Evolutionary conservation across 1,139 yeast species (phyloP), one percentile per base, ranked within the genome.

Genomic region (Suhomyces panamericanus): DNA sequence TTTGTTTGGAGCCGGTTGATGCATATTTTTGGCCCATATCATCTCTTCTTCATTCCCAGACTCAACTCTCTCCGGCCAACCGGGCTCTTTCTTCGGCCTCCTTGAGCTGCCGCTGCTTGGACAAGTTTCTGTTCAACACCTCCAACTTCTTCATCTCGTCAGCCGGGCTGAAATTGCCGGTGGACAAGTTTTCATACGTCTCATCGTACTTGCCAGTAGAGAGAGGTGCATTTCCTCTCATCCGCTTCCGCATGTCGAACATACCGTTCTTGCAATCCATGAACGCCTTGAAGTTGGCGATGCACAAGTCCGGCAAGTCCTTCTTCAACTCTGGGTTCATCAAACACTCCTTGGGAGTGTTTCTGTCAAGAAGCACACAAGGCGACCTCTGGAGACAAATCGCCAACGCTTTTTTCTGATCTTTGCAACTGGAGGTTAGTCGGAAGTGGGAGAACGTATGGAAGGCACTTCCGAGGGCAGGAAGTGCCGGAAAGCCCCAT

Each of bases 381-480:
- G 98, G 98, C 5, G 98, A 90, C 62, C 97, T 76, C 64, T 93
- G 99, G 40, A 93, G 75, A 61, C 99, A 93, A 20, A 93, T 85
- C 7, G 98, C 98, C 50, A 93, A 89, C 13, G 96, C 96, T 57
- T 81, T 88, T 58, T 90, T 81, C 59, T 91, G 95, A 65, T 93
- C 99, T 59, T 87, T 85, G 66, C 99, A 93, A 75, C 96, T 90
- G 47, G 2, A 24, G 14, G 51, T 55, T 52, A 53, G 58, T 50
- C 38, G 12, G n/a, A n/a, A 5, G 6, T 6, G 9, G 11, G 9
- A 14, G n/a, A 24, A 16, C 6, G 28, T 6, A 4, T 12, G 7
- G 2, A 11, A 5, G 10, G 28, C 13, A 6, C 2, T 6, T 11
- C 28, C 6, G 14, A 33, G 28, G 13, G 28, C 10, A 4, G 13